These are phyloP conservation scores for Cucumis sativus DNA, from an alignment of 306 rosid genomes.

Conservation along the genomic window Cucumber_9930_V3 NC_026655.2:7941001-7941500, in stretches of 20 bases:
- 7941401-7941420: neutral
- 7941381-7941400: neutral
- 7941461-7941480: neutral
- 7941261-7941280: neutral
- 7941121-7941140: constrained; percentile 3
- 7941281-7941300: neutral
- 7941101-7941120: neutral
- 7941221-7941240: constrained; percentile 5
- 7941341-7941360: neutral
- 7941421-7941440: neutral
- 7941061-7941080: neutral
- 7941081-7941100: neutral
- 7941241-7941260: neutral
- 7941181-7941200: neutral
- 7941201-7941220: neutral
- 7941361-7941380: neutral
- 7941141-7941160: neutral
- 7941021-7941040: neutral
- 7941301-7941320: neutral
- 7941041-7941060: neutral
- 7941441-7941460: neutral
- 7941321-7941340: neutral
- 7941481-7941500: neutral
- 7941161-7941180: neutral
- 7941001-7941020: neutral